These are phyloP conservation scores for Metschnikowia colocasiae DNA, from an alignment of 805 yeast genomes.

Conservation along the genomic window DNA sequence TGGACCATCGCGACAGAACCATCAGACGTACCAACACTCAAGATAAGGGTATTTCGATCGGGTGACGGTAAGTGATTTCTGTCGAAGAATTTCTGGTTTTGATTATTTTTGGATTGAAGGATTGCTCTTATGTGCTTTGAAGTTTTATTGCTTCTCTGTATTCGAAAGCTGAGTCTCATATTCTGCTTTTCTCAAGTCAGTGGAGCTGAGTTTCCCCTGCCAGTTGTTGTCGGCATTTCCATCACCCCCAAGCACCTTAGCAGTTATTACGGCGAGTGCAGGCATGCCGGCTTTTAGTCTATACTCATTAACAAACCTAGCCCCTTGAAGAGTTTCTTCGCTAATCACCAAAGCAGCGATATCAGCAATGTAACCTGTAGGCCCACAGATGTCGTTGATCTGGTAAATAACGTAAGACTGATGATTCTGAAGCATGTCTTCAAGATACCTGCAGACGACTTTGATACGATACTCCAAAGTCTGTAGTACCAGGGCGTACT, in stretches of 20 bases:
- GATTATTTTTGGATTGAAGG: neutral
- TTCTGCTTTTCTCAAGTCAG: conserved; percentile 55
- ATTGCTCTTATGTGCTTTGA: too few relatives aligned
- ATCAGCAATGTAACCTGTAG: conserved; percentile 71
- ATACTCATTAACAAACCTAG: conserved; percentile 60
- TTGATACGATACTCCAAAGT: conserved; percentile 48
- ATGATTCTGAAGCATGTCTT: conserved; percentile 39
- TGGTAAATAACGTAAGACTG: conserved; percentile 51
- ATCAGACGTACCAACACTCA: conserved; percentile 37
- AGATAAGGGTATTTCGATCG: conserved; percentile 44
- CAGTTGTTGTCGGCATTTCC: conserved; percentile 41
- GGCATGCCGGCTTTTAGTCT: conserved; percentile 57
- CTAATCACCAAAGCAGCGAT: conserved; percentile 82
- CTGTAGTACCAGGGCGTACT: conserved; percentile 63
- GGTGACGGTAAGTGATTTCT: conserved; percentile 12
- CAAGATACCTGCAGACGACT: conserved; percentile 48
- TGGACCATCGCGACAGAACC: conserved; percentile 85
- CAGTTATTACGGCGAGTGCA: conserved; percentile 35
- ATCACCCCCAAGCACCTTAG: conserved; percentile 61
- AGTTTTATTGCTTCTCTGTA: neutral
- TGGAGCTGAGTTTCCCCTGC: conserved; percentile 79
- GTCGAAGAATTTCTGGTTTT: neutral
- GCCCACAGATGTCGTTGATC: conserved; percentile 88
- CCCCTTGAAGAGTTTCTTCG: conserved; percentile 76
- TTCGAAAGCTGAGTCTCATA: conserved; percentile 1